Percentiles rank a stretch among this genome's conserved stretches.
These are phyloP conservation scores for Lithospermum erythrorhizon DNA, from an alignment of 257 asterid species.

Conservation along the genomic window DNA sequence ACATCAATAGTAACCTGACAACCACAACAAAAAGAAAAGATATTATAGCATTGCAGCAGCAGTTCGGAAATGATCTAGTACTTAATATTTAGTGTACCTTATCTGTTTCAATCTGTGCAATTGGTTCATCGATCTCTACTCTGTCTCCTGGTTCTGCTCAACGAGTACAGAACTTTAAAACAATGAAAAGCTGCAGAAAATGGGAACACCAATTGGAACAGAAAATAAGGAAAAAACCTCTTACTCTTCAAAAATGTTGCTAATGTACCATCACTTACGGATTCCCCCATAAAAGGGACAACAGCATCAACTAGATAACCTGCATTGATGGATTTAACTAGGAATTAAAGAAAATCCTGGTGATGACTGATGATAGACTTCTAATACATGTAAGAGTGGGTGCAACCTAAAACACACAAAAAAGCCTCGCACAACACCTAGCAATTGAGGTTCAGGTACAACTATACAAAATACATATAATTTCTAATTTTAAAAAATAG, in stretches of 20 bases:
- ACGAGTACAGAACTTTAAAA: neutral
- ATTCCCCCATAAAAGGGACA: conserved; percentile 96
- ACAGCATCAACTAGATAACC: conserved; percentile 81
- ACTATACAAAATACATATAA: too few relatives aligned
- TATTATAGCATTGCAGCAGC: conserved; percentile 3
- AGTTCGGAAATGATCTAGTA: neutral
- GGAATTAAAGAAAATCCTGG: conserved; percentile 3
- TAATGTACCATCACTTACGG: conserved; percentile 79
- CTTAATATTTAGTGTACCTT: conserved; percentile 40
- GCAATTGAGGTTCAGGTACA: too few relatives aligned
- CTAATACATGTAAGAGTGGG: too few relatives aligned
- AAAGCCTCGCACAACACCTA: too few relatives aligned
- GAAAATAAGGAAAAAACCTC: conserved; percentile 7
- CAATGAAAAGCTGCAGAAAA: neutral
- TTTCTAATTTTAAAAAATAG: too few relatives aligned
- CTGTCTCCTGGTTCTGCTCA: conserved; percentile 80
- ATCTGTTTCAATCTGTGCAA: conserved; percentile 97
- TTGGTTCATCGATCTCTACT: conserved; percentile 82
- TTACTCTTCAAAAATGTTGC: conserved; percentile 82
- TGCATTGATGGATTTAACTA: conserved; percentile 20
- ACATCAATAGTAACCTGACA: conserved; percentile 93
- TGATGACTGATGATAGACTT: too few relatives aligned
- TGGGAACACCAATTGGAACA: conserved; percentile 1
- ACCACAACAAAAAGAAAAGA: conserved; percentile 14
- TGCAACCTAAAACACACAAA: too few relatives aligned